Base-by-base conservation (phyloP, 1,284 basidiomycete genomes). In the Cystobasidiaceae sp. region DNA sequence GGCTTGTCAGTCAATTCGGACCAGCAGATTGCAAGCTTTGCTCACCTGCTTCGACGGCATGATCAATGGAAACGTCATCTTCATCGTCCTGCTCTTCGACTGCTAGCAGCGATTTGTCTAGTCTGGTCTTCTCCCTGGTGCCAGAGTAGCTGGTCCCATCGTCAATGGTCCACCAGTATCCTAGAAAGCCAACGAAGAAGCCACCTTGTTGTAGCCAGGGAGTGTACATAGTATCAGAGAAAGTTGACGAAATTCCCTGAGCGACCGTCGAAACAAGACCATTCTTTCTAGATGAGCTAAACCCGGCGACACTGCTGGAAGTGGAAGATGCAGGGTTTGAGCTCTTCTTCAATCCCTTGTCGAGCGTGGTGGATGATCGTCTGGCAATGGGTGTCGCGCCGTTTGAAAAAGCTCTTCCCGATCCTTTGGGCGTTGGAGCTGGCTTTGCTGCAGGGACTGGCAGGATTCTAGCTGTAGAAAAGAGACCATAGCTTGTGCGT, bases 401-500 rank as follows among this genome's bases (percentile, higher is more conserved):
- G 33, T 56, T 56, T 28, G 45, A 32, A 2, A 56, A 17, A 56
- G 54, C 39, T 30, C 50, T 52, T 52, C 33, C 50, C 6, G 57
- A 44, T 15, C 34, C 32, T 13, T 34, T 44, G n/a, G 45, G 6
- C 30, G 55, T 34, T 56, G 57, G 15, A 15, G 50, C 30, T 32
- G 25, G 21, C 33, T 19, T 19, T 52, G 50, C 28, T 52, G 46
- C 8, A 25, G 67, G 4, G 37, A 54, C 68, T 34, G 81, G 78
- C 4, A 79, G 72, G 28, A 82, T 79, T 52, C 80, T 76, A 66
- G 91, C 92, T 73, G 94, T 81, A 56, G 91, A 91, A 75, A 93
- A 87, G 67, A 97, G 80, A 34, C 84, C 87, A 75, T 90, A 88
- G 72, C 83, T 88, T 69, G 87, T 87, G 75, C 91, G 88, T 69